Percentiles rank a stretch among this genome's conserved stretches.
phyloP scores from a whole-genome alignment of 768 basidiomycete genomes.

The Lactifluus piperatus region DNA sequence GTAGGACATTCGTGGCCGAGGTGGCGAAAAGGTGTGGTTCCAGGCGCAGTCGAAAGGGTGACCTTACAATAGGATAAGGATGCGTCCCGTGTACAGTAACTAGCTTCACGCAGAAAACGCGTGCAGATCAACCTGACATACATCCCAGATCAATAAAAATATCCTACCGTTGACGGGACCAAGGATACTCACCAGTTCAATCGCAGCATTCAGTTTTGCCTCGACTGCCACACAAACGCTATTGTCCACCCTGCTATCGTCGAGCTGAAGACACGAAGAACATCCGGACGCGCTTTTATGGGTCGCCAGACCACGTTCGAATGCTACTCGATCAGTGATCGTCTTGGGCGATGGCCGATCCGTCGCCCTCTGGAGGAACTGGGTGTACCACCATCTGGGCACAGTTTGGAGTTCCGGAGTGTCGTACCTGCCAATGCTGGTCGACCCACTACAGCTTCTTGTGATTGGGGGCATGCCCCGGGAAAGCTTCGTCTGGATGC shows the following conservation, averaged over 20 bases:
- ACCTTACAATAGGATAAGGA: not conserved
- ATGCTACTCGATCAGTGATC: not conserved
- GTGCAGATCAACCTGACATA: not conserved
- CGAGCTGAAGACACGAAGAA: not conserved
- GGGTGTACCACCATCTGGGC: slow-evolving; percentile 6
- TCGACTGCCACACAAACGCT: not conserved
- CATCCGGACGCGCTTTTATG: not conserved
- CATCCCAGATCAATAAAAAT: not conserved
- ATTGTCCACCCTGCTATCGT: not conserved
- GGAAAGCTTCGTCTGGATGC: not conserved
- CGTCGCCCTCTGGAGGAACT: not conserved
- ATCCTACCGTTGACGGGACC: not conserved
- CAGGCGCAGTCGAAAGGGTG: too few species aligned
- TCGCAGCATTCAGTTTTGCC: not conserved
- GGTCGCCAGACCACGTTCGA: not conserved
- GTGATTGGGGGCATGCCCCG: not conserved
- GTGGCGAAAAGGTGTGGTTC: too few species aligned
- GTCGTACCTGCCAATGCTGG: not conserved
- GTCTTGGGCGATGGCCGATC: not conserved
- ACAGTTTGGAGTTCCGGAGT: not conserved
- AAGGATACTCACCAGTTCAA: not conserved
- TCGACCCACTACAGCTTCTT: not conserved
- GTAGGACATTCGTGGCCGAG: too few species aligned
- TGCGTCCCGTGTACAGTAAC: not conserved
- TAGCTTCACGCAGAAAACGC: not conserved